Conservation (phyloP, 2,329 filamentous ascomycete genomes). For the Monosporascus sp. region DNA sequence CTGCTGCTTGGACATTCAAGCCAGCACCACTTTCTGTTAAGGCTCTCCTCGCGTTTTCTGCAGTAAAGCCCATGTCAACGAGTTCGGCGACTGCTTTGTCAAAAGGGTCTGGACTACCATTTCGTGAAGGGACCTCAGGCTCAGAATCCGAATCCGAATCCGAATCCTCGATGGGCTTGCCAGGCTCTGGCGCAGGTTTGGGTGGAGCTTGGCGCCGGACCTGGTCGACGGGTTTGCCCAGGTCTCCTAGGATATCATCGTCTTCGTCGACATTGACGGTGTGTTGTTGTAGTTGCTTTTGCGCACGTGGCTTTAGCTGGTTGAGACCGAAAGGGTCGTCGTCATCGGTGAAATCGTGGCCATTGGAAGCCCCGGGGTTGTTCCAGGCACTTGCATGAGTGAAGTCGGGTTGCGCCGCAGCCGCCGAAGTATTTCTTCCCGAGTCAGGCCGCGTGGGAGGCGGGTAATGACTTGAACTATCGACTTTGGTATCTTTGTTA, state of each 20-base stretch:
- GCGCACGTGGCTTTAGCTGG: conserved; percentile 44
- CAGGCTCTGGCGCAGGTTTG: conserved; percentile 42
- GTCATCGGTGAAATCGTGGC: conserved; percentile 47
- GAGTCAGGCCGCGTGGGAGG: conserved; percentile 40
- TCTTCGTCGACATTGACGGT: conserved; percentile 39
- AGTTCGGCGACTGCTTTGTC: conserved; percentile 82
- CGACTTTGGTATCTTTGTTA: conserved; percentile 60
- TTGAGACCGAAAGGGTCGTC: conserved; percentile 85
- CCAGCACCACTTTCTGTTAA: conserved; percentile 75
- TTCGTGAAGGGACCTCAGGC: conserved; percentile 17
- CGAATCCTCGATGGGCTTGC: conserved; percentile 50
- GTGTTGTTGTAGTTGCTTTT: conserved; percentile 24
- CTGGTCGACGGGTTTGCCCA: conserved; percentile 61
- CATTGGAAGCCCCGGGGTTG: conserved; percentile 26
- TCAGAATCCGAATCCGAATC: conserved; percentile 44
- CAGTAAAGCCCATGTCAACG: conserved; percentile 89
- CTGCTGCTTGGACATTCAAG: conserved; percentile 76
- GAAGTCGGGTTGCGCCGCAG: conserved; percentile 42
- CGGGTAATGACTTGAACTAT: conserved; percentile 61
- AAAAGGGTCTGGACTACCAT: conserved; percentile 50
- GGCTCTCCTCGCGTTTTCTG: conserved; percentile 75
- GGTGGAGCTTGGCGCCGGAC: conserved; percentile 43
- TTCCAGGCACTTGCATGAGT: conserved; percentile 51
- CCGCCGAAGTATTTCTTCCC: conserved; percentile 40
- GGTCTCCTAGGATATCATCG: conserved; percentile 61